These are phyloP conservation scores for Phialophora tarda DNA, from an alignment of 2,329 filamentous ascomycete genomes.

Conservation along the genomic window DNA sequence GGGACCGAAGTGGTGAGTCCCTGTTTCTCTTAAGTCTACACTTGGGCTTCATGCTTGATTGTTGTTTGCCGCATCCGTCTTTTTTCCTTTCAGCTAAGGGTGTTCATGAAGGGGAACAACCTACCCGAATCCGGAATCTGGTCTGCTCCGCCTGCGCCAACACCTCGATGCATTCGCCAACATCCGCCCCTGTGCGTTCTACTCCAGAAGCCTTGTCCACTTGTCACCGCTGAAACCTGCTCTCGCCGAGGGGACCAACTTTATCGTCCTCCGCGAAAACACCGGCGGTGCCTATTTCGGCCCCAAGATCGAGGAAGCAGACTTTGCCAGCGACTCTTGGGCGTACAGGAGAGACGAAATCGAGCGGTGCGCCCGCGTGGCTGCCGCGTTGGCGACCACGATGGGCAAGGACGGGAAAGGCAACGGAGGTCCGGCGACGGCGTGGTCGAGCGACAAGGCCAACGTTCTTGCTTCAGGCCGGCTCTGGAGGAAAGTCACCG, in stretches of 20 bases:
- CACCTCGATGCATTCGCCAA: constrained; percentile 55
- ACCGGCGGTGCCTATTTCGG: constrained; percentile 54
- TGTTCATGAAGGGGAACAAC: constrained; percentile 33
- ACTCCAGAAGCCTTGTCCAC: constrained; percentile 47
- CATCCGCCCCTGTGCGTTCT: constrained; percentile 56
- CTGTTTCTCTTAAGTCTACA: constrained; percentile 54
- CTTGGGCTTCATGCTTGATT: background rate
- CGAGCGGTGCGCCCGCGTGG: constrained; percentile 56
- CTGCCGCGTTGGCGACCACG: constrained; percentile 53
- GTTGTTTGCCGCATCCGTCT: constrained; percentile 52
- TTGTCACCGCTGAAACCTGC: constrained; percentile 55
- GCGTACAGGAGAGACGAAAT: constrained; percentile 54
- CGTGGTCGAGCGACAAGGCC: constrained; percentile 59
- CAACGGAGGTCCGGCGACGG: constrained; percentile 42
- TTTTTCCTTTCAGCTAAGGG: background rate
- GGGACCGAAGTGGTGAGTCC: constrained; percentile 68
- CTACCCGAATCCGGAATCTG: constrained; percentile 38
- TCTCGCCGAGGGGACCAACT: constrained; percentile 71
- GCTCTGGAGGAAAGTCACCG: constrained; percentile 55
- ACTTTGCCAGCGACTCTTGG: constrained; percentile 57
- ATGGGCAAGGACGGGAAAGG: constrained; percentile 37
- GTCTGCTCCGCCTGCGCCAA: constrained; percentile 37
- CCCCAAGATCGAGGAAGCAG: constrained; percentile 52
- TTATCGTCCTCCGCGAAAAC: constrained; percentile 62
- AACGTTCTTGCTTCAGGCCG: constrained; percentile 60